phyloP scores from a whole-genome alignment of 139 green algal species.

The Mesostigma viride region DNA sequence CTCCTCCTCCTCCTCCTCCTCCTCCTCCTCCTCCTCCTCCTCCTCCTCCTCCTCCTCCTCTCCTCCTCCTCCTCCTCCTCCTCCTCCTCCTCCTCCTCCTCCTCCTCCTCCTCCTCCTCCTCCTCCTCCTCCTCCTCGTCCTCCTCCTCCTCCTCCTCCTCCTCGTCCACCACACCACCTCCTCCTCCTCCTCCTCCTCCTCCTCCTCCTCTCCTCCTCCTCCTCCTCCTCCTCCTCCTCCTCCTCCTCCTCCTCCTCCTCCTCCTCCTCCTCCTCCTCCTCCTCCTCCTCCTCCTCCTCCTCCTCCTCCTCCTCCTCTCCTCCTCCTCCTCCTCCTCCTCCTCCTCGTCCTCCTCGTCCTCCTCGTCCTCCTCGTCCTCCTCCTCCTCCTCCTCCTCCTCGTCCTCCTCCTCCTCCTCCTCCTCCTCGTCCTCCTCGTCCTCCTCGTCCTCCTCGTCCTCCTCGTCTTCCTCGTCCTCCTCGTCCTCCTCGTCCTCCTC shows the following conservation, averaged over 20 bases:
- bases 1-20: constrained; percentile 1
- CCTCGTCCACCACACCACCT: background rate
- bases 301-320: background rate
- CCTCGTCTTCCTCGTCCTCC: no score
- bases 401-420: background rate
- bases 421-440: background rate
- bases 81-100: background rate
- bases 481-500: background rate
- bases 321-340: constrained; percentile 1
- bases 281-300: background rate
- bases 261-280: background rate
- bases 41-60: background rate
- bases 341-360: background rate
- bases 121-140: background rate
- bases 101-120: background rate
- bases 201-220: background rate
- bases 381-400: constrained; percentile 1
- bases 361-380: background rate
- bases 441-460: background rate
- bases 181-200: background rate
- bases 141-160: background rate
- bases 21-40: background rate
- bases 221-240: background rate
- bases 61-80: background rate
- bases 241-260: background rate